These are phyloP conservation scores for Diplocarpon rosae DNA, from an alignment of 2,329 filamentous ascomycete species.

Conservation along the genomic window DNA sequence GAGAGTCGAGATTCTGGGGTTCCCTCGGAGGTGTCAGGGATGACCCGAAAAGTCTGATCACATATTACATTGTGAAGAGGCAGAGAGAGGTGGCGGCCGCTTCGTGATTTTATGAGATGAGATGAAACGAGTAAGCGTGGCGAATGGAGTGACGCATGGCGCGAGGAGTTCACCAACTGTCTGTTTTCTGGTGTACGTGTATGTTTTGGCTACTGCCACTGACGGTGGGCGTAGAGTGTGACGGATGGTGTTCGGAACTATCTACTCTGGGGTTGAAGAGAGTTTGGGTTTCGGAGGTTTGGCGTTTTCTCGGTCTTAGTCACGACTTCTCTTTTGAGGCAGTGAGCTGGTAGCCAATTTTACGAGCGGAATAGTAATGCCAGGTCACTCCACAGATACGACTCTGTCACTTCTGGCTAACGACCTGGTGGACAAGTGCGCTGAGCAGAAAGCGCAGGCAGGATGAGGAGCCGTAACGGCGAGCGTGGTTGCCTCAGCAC, in stretches of 20 bases:
- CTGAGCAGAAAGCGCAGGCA: too few species aligned
- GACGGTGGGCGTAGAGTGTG: too few species aligned
- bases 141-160: conserved; percentile 1
- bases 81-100: conserved; percentile 40
- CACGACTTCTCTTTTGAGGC: too few species aligned
- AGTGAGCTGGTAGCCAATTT: too few species aligned
- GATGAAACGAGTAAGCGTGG: neutral
- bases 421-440: too few species aligned
- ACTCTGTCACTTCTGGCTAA: too few species aligned
- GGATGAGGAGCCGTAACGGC: too few species aligned
- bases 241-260: too few species aligned
- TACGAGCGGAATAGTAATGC: too few species aligned
- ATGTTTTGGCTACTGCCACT: neutral
- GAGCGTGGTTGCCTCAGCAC: too few species aligned
- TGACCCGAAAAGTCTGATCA: conserved; percentile 65
- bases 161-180: neutral
- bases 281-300: conserved; percentile 1
- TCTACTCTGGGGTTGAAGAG: neutral
- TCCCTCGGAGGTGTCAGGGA: conserved; percentile 53
- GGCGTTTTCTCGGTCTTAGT: neutral
- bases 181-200: neutral
- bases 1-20: conserved; percentile 55
- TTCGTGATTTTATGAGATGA: conserved; percentile 1
- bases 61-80: conserved; percentile 68
- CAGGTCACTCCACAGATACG: too few species aligned